phyloP scores from a whole-genome alignment of 108 stramenopile genomes.

The Asterionellopsis glacialis region DNA sequence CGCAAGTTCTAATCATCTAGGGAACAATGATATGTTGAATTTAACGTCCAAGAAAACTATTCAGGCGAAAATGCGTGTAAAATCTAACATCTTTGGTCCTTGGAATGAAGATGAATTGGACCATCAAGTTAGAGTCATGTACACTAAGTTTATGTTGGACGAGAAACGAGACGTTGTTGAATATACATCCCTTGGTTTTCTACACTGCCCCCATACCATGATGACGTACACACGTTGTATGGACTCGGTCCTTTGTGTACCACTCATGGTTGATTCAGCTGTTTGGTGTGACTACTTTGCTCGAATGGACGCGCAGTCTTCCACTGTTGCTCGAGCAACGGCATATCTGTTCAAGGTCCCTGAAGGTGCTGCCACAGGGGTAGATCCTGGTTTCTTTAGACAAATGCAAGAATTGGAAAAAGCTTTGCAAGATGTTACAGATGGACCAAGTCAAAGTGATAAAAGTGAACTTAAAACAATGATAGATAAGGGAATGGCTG shows the following conservation, averaged over 20 bases:
- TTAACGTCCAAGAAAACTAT: conserved; percentile 54
- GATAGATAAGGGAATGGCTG: conserved; percentile 9
- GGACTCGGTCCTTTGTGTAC: conserved; percentile 86
- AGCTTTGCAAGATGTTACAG: conserved; percentile 17
- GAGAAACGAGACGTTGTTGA: conserved; percentile 88
- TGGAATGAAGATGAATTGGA: conserved; percentile 76
- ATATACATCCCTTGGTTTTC: conserved; percentile 76
- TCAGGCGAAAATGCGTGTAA: conserved; percentile 79
- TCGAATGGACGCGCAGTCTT: conserved; percentile 21
- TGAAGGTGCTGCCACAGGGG: conserved; percentile 50
- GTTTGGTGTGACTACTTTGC: conserved; percentile 84
- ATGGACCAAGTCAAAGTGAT: neutral
- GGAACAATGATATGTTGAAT: conserved; percentile 90
- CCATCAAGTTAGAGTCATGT: conserved; percentile 82
- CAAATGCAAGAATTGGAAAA: conserved; percentile 49
- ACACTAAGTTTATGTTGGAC: conserved; percentile 80
- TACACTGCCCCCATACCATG: conserved; percentile 79
- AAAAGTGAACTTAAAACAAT: neutral
- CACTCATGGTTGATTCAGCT: conserved; percentile 79
- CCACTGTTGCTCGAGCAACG: conserved; percentile 60
- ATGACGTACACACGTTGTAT: conserved; percentile 84
- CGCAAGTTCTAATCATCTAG: conserved; percentile 84
- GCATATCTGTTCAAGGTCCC: conserved; percentile 90
- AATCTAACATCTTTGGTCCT: conserved; percentile 71
- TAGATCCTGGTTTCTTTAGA: conserved; percentile 55